Evolutionary conservation across 176 grass and related monocot genomes (phyloP), one percentile per base, ranked within the genome.

Genomic region (Avena insularis): DNA sequence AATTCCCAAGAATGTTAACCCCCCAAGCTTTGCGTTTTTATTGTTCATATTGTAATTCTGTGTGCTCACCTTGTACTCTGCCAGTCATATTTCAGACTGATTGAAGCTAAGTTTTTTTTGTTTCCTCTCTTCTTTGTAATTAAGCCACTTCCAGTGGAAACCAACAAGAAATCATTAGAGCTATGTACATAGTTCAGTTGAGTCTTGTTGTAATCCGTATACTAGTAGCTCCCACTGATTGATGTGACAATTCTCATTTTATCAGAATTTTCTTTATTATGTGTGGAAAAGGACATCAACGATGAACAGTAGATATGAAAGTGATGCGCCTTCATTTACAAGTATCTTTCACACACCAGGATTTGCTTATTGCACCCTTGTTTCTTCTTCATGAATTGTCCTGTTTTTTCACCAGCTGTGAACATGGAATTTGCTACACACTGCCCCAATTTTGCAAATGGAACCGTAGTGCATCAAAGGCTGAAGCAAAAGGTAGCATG

Each of bases 261-360:
- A 47, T 20, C 17, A 48, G 58, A 47, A 15, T 77, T 68, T 29
- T 38, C 12, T 36, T 43, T 43, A 7, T 43, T 43, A 7, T 43
- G 38, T 20, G 3, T 59, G 9, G 40, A 2, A 35, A 66, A 65
- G 57, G 69, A 21, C 82, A 65, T 2, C 33, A 85, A 75, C 36
- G 3, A 35, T 75, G 85, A 67, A 79, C 56, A 82, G 47, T 70
- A 8, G 11, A 56, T 49, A 63, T 49, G 80, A 84, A 66, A 83
- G 47, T 84, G 63, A 79, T 75, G 75, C 49, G 68, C 69, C 49
- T 90, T 58, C 71, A 82, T 75, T 66, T 75, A 70, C n/a, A 86
- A 45, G 70, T 55, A 66, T 76, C 76, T 79, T 85, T 89, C 83
- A 82, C 33, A 45, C 17, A 38, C 15, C 25, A 77, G 53, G 49